Percentiles rank a stretch among this genome's conserved stretches.
phyloP scores from a whole-genome alignment of 2,329 filamentous ascomycete genomes.

The Sclerotinia borealis region DNA sequence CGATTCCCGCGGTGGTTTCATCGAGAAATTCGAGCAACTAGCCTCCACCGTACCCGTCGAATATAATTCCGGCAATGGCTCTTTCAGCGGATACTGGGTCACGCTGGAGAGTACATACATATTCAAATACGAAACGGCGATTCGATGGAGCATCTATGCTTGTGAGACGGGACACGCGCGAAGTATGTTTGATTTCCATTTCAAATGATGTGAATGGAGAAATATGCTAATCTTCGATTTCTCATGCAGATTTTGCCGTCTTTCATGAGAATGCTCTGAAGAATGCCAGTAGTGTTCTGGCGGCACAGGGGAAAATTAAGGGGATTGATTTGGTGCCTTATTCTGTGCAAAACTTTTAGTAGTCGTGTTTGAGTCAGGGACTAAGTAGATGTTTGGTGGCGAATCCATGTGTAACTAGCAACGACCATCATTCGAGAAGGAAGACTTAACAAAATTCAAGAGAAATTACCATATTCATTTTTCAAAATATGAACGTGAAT shows the following conservation, averaged over 20 bases:
- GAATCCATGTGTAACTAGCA: background rate
- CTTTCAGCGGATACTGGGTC: slow-evolving; percentile 2
- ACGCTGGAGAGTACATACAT: slow-evolving; percentile 3
- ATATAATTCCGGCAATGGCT: background rate
- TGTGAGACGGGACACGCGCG: slow-evolving; percentile 2
- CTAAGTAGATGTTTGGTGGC: background rate
- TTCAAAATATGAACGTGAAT: no score
- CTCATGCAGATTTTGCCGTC: background rate
- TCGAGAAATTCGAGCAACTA: slow-evolving; percentile 6
- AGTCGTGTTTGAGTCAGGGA: background rate
- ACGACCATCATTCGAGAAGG: background rate
- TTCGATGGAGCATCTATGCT: slow-evolving; percentile 4
- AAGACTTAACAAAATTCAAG: background rate
- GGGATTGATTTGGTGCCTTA: background rate
- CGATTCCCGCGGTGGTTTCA: background rate
- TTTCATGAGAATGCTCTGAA: slow-evolving; percentile 5
- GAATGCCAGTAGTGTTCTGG: background rate
- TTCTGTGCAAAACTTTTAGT: background rate
- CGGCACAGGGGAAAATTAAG: background rate
- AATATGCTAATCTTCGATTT: background rate
- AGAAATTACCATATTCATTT: no score
- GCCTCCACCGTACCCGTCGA: background rate
- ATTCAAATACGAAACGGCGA: slow-evolving; percentile 2
- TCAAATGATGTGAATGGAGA: background rate
- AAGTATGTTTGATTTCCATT: background rate